Evolutionary conservation across 2,329 filamentous ascomycete species (phyloP), one percentile per base, ranked within the genome.

Genomic region (Coccinonectria pachysandricola): DNA sequence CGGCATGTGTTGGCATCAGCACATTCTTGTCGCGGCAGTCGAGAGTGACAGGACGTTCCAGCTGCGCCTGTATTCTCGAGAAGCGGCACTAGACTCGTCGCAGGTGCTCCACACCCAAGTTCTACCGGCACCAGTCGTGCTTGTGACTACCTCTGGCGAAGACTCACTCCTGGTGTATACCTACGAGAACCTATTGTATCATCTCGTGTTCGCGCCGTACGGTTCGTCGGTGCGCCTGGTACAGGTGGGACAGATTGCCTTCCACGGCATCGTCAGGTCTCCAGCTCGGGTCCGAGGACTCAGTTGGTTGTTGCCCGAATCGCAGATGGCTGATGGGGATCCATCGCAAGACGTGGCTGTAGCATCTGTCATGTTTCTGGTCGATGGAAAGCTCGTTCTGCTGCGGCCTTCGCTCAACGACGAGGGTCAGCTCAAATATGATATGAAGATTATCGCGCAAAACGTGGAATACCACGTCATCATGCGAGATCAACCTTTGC

Each of bases 1-100:
- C 24, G 91, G 91, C 6, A 94, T 98, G 87, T 96, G 88, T 52
- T 98, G 91, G 91, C 87, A 93, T 50, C 86, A 93, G 40, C 88
- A 98, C 55, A 82, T 96, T 16, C 65, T 98, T 11, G 83, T 96
- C 30, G 87, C 86, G 19, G 86, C 88, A 4, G 79, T 95, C n/a
- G 91, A 98, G 54, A 77, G 75, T 28, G 82, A 81, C 40, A 72
- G 77, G 39, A 76, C 76, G 12, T 86, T 86, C 45, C 81, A 94
- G 60, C 59, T 98, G 25, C 81, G 91, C n/a, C 66, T 98, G 10
- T 96, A 88, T 54, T 94, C 88, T 1, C 75, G 92, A 31, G 91
- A 98, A 52, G 68, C 79, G 14, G 64, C 77, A 8, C 68, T 98
- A 11, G 81, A 86, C 41, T 75, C 69, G 40, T 71, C 73, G 8